Base-by-base conservation (phyloP, 805 yeast species). In the Candida saitoana region DNA sequence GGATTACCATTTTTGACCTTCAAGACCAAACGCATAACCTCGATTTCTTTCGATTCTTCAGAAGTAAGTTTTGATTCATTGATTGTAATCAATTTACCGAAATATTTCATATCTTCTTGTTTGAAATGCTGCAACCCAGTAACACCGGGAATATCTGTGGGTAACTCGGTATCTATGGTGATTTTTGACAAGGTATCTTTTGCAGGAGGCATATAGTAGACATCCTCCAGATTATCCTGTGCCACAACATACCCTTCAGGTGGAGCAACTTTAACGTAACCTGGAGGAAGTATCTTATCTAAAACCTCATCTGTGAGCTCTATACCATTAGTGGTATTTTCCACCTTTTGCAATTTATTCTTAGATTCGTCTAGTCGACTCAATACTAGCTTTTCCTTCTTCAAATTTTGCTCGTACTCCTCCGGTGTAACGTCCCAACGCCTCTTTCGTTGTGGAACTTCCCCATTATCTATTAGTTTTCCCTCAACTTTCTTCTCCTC, bases 1-100 rank as follows among this genome's bases (percentile, higher is more conserved):
- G 86, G 85, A 15, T 80, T 64, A 2, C 96, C 96, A 59, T 90
- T 89, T 54, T 88, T 89, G 33, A 89, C 72, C 48, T 76, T 77
- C 18, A 89, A 60, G 15, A 91, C 62, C 18, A 87, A 62, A 35
- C 73, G 73, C 77, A 85, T 69, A 17, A 86, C 77, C 39, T 73
- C 72, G 6, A 79, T 60, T 49, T 84, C 89, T 38, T 74, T 74
- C 34, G 67, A 61, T 46, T 84, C 91, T 3, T 74, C 80, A 1
- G 63, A 43, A 1, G 60, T 55, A 2, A 45, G 36, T 18, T 44
- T 29, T 16, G 43, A 18, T 18, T 64, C 61, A 18, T 59, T 61
- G 1, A 62, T 52, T 6, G 55, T 48, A 1, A 59, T 47, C 7
- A 86, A 70, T 46, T 77, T 76, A 0, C 84, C 82, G 59, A 90